Evolutionary conservation across 441 rosid genomes (phyloP), one percentile per base, ranked within the genome.

Genomic region (Pelargonium exstipulatum): DNA sequence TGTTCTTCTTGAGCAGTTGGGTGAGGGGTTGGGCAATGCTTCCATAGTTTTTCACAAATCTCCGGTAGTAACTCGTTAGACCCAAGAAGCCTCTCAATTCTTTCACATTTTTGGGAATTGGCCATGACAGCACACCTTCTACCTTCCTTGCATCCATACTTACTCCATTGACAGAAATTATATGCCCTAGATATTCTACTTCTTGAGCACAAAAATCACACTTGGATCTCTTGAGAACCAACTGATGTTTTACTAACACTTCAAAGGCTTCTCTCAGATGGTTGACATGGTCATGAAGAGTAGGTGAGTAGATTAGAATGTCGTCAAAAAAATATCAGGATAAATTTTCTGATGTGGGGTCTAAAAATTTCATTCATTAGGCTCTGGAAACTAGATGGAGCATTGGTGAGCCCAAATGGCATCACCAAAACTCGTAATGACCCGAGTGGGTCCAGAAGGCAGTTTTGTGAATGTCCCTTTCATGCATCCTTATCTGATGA

Each of bases 111-210:
- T 49, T 14, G 0, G 57, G 5, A 1, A 4, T 0, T 9, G 57
- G 18, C 57, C 57, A 49, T 0, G 14, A 3, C 7, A 42, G 0
- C 0, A 42, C 46, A 4, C 46, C 9, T 6, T 42, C 12, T 1
- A 42, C 12, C 12, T 42, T 73, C 64, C 7, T 42, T 0, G 10
- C 49, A 9, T 71, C 76, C 0, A 55, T 48, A 0, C 10, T 0
- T 0, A 72, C 76, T 0, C 73, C 73, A 0, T 26, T 0, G 0
- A 0, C 5, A 0, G 64, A 9, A 0, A 68, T 35, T 0, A 72
- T 5, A 46, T 76, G 71, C 0, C 76, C 68, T 4, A 71, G 14
- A 4, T 76, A 71, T 2, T 58, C 26, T 0, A 76, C 32, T 1
- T 18, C 9, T 1, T 5, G 2, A 2, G 10, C n/a, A 13, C 65